These are phyloP conservation scores for Globisporangium cystogenes DNA, from an alignment of 352 stramenopile species.

Conservation along the genomic window DNA sequence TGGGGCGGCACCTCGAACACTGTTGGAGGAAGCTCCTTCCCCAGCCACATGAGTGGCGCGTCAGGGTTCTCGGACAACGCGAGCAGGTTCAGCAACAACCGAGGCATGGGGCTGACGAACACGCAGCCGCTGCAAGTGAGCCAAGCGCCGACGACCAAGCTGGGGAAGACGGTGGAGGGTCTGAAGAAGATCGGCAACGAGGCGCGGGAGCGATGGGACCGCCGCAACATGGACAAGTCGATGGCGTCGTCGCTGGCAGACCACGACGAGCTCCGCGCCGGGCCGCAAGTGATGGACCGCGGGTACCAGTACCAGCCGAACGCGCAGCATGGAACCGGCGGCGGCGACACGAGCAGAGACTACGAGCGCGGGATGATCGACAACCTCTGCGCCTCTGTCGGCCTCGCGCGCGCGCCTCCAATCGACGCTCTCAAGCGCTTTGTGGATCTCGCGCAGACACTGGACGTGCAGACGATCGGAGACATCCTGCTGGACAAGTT, in stretches of 20 bases:
- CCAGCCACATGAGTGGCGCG: slow-evolving; percentile 6
- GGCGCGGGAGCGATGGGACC: slow-evolving; percentile 78
- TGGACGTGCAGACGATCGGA: slow-evolving; percentile 79
- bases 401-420: slow-evolving; percentile 66
- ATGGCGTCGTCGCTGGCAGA: slow-evolving; percentile 86
- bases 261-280: slow-evolving; percentile 75
- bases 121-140: slow-evolving; percentile 34
- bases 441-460: slow-evolving; percentile 80
- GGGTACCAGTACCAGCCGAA: slow-evolving; percentile 68
- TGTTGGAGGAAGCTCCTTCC: slow-evolving; percentile 12
- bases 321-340: slow-evolving; percentile 45
- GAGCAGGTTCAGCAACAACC: slow-evolving; percentile 50
- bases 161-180: slow-evolving; percentile 72
- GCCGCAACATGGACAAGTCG: slow-evolving; percentile 88
- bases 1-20: slow-evolving; percentile 6
- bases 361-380: slow-evolving; percentile 87
- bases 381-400: slow-evolving; percentile 69
- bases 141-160: slow-evolving; percentile 34
- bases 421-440: slow-evolving; percentile 79
- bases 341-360: slow-evolving; percentile 73
- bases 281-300: slow-evolving; percentile 58
- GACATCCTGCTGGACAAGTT: slow-evolving; percentile 86
- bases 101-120: slow-evolving; percentile 43
- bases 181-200: slow-evolving; percentile 81
- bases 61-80: slow-evolving; percentile 48